Base-by-base conservation (phyloP, 202 grass and related monocot species). In the Setaria viridis region DNA sequence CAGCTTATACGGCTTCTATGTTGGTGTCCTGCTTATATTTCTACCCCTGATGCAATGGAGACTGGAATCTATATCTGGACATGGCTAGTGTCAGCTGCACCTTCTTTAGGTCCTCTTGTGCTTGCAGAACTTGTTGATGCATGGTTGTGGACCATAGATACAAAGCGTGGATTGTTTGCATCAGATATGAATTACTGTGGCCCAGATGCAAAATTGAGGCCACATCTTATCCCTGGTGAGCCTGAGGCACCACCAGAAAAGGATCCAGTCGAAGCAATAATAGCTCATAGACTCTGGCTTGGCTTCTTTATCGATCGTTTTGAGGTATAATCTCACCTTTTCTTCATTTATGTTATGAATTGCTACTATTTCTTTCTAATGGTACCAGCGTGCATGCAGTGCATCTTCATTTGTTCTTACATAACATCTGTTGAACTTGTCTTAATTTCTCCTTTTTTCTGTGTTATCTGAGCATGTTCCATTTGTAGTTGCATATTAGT, bases 21-120 rank as follows among this genome's bases (percentile, higher is more conserved):
- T 48, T 99, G 97, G 97, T 96, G 93, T 87, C 97, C 97, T 92
- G 93, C 97, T 72, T 99, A 99, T 84, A 99, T 99, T 85, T 99
- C 90, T 66, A 96, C 97, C 19, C 92, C 97, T 73, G 97, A 96
- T 74, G 90, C 94, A 77, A 99, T 99, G 97, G 97, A 99, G 82
- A 99, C 93, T 72, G 97, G 97, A 66, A 89, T 99, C 79, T 99
- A 94, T 92, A 96, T 99, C 85, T 99, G 97, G 97, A 99, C 93
- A 42, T 99, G 97, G 97, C 91, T 99, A 65, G 97, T 99, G 57
- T 99, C 97, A 49, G 95, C 95, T 47, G 93, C 93, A 68, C 97
- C 97, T 76, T 89, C 90, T 46, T 85, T 99, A 82, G 97, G 97
- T 48, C 86, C 97, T 64, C 93, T 96, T 91, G 91, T 99, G 46